These are phyloP conservation scores for Corynespora cassiicola DNA, from an alignment of 2,329 filamentous ascomycete genomes.

Conservation along the genomic window DNA sequence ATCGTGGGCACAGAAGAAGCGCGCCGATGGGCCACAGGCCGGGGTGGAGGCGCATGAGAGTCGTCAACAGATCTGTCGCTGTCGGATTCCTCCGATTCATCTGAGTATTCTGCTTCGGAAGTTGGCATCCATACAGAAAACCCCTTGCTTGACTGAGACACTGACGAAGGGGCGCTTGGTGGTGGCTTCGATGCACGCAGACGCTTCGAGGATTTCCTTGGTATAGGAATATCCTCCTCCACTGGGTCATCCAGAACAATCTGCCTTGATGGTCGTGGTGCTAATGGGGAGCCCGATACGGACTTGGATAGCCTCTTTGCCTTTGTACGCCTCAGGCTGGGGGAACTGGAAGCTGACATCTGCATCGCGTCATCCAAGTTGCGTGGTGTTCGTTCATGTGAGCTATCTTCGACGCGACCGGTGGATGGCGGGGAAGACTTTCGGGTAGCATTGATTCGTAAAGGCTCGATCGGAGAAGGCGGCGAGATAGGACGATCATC, in stretches of 20 bases:
- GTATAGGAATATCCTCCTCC: conserved; percentile 16
- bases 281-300: conserved; percentile 31
- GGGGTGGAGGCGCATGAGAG: conserved; percentile 26
- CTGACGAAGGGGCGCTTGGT: conserved; percentile 26
- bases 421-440: conserved; percentile 13
- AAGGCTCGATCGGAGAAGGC: conserved; percentile 21
- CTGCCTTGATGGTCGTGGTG: conserved; percentile 40
- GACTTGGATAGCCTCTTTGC: conserved; percentile 47
- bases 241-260: conserved; percentile 42
- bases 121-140: conserved; percentile 58
- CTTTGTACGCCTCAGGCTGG: conserved; percentile 44
- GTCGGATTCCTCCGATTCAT: conserved; percentile 34
- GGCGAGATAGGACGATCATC: conserved; percentile 20
- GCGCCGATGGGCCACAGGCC: conserved; percentile 49
- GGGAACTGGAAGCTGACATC: conserved; percentile 36
- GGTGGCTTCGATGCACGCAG: conserved; percentile 18
- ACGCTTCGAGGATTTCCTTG: conserved; percentile 15
- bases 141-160: conserved; percentile 43
- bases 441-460: conserved; percentile 3
- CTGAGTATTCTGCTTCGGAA: conserved; percentile 42
- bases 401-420: conserved; percentile 21
- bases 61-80: conserved; percentile 31
- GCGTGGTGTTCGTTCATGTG: conserved; percentile 38
- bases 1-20: conserved; percentile 57
- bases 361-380: conserved; percentile 45